These are phyloP conservation scores for Ogataea philodendri DNA, from an alignment of 805 yeast genomes.

Conservation along the genomic window DNA sequence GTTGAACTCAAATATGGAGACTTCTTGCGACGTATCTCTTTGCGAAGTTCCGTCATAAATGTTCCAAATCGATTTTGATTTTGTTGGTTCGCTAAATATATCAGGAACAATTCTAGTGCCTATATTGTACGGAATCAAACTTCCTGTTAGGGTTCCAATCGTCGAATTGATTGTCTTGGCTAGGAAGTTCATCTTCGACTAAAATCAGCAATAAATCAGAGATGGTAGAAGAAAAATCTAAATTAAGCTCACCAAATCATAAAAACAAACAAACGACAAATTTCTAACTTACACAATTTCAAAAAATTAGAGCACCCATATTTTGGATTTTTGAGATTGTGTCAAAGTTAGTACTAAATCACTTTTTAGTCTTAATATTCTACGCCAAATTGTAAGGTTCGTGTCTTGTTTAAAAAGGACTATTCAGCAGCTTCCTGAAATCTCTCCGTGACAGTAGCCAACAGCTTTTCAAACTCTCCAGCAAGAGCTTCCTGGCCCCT, in stretches of 20 bases:
- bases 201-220: neutral
- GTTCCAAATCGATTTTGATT: constrained; percentile 52
- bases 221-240: neutral
- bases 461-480: constrained; percentile 73
- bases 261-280: neutral
- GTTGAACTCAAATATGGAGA: constrained; percentile 67
- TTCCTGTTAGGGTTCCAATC: constrained; percentile 56
- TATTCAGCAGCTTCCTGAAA: constrained; percentile 95
- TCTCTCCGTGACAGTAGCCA: constrained; percentile 76
- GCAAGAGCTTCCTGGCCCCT: constrained; percentile 79
- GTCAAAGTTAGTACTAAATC: too few relatives aligned
- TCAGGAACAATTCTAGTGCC: constrained; percentile 40
- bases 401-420: neutral
- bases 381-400: too few relatives aligned
- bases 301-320: neutral
- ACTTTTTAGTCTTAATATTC: too few relatives aligned
- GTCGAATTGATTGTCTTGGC: constrained; percentile 54
- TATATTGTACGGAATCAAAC: constrained; percentile 56
- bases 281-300: neutral
- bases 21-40: constrained; percentile 46
- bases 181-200: constrained; percentile 60
- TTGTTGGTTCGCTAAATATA: constrained; percentile 27
- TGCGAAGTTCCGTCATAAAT: constrained; percentile 57
- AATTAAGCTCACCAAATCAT: too few relatives aligned
- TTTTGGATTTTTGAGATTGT: neutral